A percentile compares a stretch with the other conserved stretches of the same genome.
Conservation (phyloP, 371 early-diverging fungal genomes). For the Chytridium lagenaria region DNA sequence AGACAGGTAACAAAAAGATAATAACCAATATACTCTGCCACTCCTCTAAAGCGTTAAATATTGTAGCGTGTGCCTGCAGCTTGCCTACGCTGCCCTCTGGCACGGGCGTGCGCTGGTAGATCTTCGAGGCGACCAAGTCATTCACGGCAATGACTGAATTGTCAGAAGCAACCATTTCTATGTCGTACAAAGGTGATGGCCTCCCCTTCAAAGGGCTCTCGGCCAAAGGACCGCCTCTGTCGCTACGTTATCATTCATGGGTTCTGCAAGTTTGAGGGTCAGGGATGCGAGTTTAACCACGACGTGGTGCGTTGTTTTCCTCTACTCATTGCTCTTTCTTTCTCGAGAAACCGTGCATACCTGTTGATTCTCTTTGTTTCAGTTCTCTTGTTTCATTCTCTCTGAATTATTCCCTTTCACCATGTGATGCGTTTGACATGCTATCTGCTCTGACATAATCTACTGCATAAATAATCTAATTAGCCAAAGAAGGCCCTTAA, state of each 20-base stretch:
- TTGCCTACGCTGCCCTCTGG: not conserved
- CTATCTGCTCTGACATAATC: no score
- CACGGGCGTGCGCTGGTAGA: not conserved
- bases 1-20: no score
- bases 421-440: no score
- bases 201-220: constrained; percentile 1
- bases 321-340: no score
- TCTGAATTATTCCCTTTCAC: no score
- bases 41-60: not conserved
- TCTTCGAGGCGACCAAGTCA: not conserved
- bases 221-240: constrained; percentile 60
- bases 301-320: constrained; percentile 58
- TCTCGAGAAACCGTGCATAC: no score
- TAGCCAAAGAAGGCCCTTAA: not conserved
- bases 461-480: not conserved
- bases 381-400: no score
- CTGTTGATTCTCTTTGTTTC: no score
- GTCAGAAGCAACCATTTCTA: constrained; percentile 4
- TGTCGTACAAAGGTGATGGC: not conserved
- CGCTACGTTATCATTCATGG: constrained; percentile 87
- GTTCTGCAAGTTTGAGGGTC: constrained; percentile 82
- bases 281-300: constrained; percentile 88
- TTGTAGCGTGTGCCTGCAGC: not conserved
- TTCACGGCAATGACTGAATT: not conserved
- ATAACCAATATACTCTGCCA: not conserved